Evolutionary conservation across 768 basidiomycete genomes (phyloP), one percentile per base, ranked within the genome.

Genomic region (Xerocomellus amylosporus): DNA sequence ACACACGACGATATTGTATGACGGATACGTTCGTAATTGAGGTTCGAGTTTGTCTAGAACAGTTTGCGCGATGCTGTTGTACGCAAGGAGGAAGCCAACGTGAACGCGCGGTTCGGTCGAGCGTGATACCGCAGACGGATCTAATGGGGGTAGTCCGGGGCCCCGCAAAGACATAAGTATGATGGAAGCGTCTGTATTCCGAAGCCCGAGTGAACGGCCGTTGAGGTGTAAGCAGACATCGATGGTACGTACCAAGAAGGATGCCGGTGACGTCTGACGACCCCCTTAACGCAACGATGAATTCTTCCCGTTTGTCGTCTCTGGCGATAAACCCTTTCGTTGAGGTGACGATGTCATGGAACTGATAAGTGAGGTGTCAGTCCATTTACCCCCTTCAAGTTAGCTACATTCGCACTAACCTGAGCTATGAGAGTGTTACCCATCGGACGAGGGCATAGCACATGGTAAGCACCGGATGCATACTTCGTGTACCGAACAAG

Each of bases 391-490:
- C 12, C 14, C 24, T 46, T 53, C 37, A 24, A 30, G n/a, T 14
- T 28, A 6, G 47, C 30, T 9, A 19, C 14, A n/a, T 19, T 46
- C 7, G 20, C 30, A 64, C 75, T 49, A 34, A 80, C 80, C 63
- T 71, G 59, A n/a, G 56, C 38, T 28, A 82, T 55, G 37, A 81
- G 72, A 8, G 57, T 69, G 36, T 74, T 79, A 3, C 81, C 80
- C 54, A 80, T 63, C n/a, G 81, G 81, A 10, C 68, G 65, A 5
- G 75, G 77, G 52, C 80, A 81, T 8, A 78, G 34, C 24, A 67
- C 49, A 49, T 77, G 78, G 56, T 81, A 81, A 17, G 73, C 74
- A 2, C 78, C 78, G 7, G 79, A 81, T 7, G 81, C 75, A 58
- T 80, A 82, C 59, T 78, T 79, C 1, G 76, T 71, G 58, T 76